These are phyloP conservation scores for Cucurbita ficifolia DNA, from an alignment of 306 rosid species.

Conservation along the genomic window DNA sequence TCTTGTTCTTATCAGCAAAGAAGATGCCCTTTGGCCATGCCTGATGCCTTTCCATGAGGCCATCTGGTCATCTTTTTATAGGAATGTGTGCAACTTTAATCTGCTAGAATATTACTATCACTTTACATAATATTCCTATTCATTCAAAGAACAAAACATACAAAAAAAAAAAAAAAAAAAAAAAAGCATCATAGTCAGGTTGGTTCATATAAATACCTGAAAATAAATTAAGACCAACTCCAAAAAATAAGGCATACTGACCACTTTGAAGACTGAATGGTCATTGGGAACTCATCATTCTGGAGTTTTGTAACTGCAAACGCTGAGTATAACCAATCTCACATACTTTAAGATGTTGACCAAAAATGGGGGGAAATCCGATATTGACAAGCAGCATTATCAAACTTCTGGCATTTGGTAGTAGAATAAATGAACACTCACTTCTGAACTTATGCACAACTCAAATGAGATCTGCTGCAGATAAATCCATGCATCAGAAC, in stretches of 20 bases:
- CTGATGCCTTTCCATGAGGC: not conserved
- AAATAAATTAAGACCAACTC: not conserved
- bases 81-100: conserved; percentile 4
- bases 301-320: not conserved
- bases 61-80: not conserved
- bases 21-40: not conserved
- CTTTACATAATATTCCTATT: not conserved
- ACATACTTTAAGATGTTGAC: no score
- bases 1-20: not conserved
- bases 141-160: not conserved
- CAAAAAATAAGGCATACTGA: not conserved
- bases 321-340: not conserved
- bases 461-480: not conserved
- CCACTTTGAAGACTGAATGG: not conserved
- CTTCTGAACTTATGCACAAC: not conserved
- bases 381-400: not conserved
- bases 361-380: no score
- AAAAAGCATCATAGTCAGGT: not conserved
- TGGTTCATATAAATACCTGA: not conserved
- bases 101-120: not conserved
- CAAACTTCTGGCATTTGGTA: not conserved
- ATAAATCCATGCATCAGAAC: not conserved
- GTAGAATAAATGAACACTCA: not conserved
- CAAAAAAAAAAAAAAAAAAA: not conserved
- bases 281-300: not conserved